A percentile compares a stretch with the other conserved stretches of the same genome.
Conservation (phyloP, 75 land plant genomes). For the Picea sitchensis region DNA sequence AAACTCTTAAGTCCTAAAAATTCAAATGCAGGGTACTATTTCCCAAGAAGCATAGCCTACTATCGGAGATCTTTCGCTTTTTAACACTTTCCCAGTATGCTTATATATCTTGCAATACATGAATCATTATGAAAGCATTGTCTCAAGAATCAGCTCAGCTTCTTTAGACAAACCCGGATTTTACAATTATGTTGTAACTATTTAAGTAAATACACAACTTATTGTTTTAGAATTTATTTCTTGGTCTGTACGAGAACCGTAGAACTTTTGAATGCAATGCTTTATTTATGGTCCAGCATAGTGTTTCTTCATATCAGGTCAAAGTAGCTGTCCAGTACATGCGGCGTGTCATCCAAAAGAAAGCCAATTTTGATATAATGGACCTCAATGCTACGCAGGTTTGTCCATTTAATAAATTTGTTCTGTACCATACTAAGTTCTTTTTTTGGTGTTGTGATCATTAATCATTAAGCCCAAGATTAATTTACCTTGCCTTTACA, state of each 20-base stretch:
- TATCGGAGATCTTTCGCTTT: no score
- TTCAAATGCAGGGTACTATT: no score
- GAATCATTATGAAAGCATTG: background rate
- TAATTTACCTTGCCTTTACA: background rate
- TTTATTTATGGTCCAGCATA: background rate
- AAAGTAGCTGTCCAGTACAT: conserved; percentile 83
- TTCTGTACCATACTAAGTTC: background rate
- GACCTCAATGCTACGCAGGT: conserved; percentile 67
- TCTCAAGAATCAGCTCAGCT: background rate
- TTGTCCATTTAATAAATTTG: conserved; percentile 4
- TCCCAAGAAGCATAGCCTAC: no score
- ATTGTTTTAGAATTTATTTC: background rate
- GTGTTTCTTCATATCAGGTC: conserved; percentile 33
- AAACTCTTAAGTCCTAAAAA: no score
- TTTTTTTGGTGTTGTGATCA: background rate
- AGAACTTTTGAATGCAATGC: background rate
- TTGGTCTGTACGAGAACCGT: background rate
- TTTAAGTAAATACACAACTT: background rate
- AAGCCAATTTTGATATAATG: conserved; percentile 90
- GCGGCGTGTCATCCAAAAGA: conserved; percentile 76
- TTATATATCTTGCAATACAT: background rate
- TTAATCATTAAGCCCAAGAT: background rate
- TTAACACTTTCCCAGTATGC: no score
- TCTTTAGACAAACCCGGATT: background rate
- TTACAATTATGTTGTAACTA: background rate